Percentiles rank a stretch among this genome's conserved stretches.
Conservation (phyloP, 768 basidiomycete genomes). For the Kwoniella sp. region DNA sequence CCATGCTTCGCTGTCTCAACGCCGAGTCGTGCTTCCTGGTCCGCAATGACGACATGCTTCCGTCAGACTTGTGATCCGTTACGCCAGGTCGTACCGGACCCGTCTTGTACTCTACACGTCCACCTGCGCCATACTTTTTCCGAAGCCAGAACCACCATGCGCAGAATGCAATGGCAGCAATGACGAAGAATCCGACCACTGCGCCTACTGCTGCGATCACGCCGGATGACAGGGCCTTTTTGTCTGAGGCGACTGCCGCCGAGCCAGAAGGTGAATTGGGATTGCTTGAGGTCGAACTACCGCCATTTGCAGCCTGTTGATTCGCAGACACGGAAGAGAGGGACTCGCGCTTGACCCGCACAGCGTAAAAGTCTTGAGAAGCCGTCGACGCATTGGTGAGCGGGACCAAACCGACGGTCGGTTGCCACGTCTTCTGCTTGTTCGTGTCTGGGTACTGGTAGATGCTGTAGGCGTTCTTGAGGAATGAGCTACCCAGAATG, state of each 20-base stretch:
- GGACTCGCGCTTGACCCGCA: constrained; percentile 36
- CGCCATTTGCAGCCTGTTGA: constrained; percentile 18
- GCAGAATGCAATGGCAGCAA: constrained; percentile 44
- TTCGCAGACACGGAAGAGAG: constrained; percentile 25
- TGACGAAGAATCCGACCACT: constrained; percentile 42
- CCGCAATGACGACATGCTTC: constrained; percentile 16
- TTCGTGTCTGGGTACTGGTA: constrained; percentile 32
- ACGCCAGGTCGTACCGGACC: constrained; percentile 4
- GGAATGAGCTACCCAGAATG: constrained; percentile 45
- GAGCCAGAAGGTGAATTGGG: constrained; percentile 7
- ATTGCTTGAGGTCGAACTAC: constrained; percentile 12
- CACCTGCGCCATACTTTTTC: constrained; percentile 35
- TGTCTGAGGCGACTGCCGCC: constrained; percentile 2
- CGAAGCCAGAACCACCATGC: constrained; percentile 50
- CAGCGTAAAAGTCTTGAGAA: constrained; percentile 47
- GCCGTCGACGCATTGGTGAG: constrained; percentile 45
- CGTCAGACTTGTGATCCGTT: constrained; percentile 17
- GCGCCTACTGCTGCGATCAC: constrained; percentile 33
- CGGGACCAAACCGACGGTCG: constrained; percentile 40
- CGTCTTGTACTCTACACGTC: constrained; percentile 22
- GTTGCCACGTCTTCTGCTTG: constrained; percentile 34
- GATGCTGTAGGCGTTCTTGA: constrained; percentile 49
- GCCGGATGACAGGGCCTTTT: constrained; percentile 32
- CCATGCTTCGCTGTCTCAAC: constrained; percentile 45
- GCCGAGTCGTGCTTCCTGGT: constrained; percentile 39